Evolutionary conservation across 305 asterid genomes (phyloP), one percentile per base, ranked within the genome.

Genomic region (Ajuga reptans): DNA sequence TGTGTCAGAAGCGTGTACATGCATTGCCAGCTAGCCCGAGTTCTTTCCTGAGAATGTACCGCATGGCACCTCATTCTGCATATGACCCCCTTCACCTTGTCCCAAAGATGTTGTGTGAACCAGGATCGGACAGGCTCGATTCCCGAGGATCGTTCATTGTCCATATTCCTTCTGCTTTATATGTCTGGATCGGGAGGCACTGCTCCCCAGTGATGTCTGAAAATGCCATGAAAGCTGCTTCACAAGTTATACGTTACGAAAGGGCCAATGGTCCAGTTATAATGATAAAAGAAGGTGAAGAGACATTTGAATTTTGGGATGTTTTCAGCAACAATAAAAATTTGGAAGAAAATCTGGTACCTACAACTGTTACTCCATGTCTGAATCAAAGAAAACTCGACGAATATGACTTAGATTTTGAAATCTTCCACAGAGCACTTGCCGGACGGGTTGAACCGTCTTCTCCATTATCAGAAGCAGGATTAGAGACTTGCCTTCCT

Each of bases 21-120:
- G 98, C 97, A 7, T 74, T 81, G 74, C 98, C 98, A 66, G 85
- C 90, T 57, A 90, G 96, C 77, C 96, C 97, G 0, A 80, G 76
- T 69, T 93, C 99, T 29, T 77, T 81, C 37, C 78, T 90, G 51
- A 84, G 92, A 82, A 84, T 93, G 90, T 89, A 84, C 27, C 66
- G 90, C 3, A 85, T 93, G 84, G 96, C 91, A 3, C 96, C 99
- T 61, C 99, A 93, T 81, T 93, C 99, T 3, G 86, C 96, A 0
- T 84, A 93, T 46, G 99, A 87, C 57, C 95, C 99, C 12, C 95
- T 93, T 66, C 99, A 93, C 80, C 91, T 93, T 61, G 97, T 93
- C 24, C 96, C 99, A 1, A 93, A 93, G 71, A 42, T 87, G 91
- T 69, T 90, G 72, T 73, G 60, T 64, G 89, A 89, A 70, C 85